These are phyloP conservation scores for Aureobasidium sp. DNA, from an alignment of 2,329 filamentous ascomycete genomes.

Conservation along the genomic window DNA sequence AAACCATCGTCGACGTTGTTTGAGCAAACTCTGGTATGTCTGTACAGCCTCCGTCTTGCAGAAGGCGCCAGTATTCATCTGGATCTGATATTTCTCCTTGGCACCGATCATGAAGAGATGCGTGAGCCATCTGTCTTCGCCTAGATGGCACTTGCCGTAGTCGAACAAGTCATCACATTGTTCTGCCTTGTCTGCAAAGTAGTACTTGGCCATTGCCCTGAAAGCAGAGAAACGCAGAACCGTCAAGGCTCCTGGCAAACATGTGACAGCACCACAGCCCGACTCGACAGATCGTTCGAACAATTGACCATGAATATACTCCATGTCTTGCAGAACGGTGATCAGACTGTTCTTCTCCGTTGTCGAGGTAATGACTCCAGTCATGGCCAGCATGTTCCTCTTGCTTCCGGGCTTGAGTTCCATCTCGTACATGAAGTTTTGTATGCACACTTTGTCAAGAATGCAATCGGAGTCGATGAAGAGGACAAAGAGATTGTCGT, in stretches of 20 bases:
- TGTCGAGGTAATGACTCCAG: constrained; percentile 91
- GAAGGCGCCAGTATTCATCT: constrained; percentile 95
- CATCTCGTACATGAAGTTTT: constrained; percentile 99
- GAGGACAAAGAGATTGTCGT: constrained; percentile 89
- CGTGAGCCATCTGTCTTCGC: constrained; percentile 93
- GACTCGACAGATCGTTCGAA: constrained; percentile 96
- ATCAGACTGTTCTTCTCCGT: constrained; percentile 83
- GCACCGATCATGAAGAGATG: constrained; percentile 99
- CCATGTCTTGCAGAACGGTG: constrained; percentile 92
- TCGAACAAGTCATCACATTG: constrained; percentile 95
- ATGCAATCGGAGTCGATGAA: constrained; percentile 99
- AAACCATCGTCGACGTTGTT: constrained; percentile 95
- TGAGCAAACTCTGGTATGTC: constrained; percentile 74
- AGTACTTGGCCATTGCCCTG: constrained; percentile 93
- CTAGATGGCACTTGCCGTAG: constrained; percentile 89
- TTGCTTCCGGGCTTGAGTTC: constrained; percentile 89
- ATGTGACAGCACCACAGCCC: constrained; percentile 87
- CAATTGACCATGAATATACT: constrained; percentile 93
- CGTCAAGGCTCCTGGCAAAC: constrained; percentile 87
- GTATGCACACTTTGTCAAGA: constrained; percentile 80
- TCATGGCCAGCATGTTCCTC: constrained; percentile 94
- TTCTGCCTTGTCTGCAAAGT: constrained; percentile 94
- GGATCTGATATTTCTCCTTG: constrained; percentile 87
- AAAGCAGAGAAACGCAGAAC: constrained; percentile 96
- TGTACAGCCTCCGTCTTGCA: constrained; percentile 98